Evolutionary conservation across 225 moss, liverwort and hornwort genomes (phyloP), one percentile per base, ranked within the genome.

Genomic region (Anthoceros angustus): DNA sequence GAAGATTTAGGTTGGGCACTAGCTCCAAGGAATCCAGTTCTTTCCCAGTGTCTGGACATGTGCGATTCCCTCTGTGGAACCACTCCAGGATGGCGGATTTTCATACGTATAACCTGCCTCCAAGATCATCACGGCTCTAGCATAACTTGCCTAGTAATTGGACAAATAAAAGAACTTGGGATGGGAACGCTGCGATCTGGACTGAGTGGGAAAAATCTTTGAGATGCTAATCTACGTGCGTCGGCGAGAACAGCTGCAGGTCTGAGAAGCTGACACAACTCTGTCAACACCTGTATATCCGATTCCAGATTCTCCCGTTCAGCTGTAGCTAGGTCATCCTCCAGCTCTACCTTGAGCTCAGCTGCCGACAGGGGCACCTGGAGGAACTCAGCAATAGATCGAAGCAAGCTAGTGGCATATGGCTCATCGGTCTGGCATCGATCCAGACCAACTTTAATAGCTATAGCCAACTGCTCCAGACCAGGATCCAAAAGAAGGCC

Each of bases 31-130:
- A 77, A 39, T 83, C 73, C 39, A 80, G 71, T 72, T 75, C 83
- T 64, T 80, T 68, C 10, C 80, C 83, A 4, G 83, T 83, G 60
- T 80, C 77, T 2, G 83, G 83, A 49, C 83, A 83, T 0, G 83
- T 80, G 61, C 70, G 50, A 46, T 83, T 74, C 11, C 83, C 83
- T 63, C 80, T 55, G 42, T 41, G 42, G 73, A 83, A 83, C 83
- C 83, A 83, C 43, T 83, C 80, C 11, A 12, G n/a, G 55, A 83
- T 83, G 40, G 83, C 83, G 14, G 73, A 71, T 62, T 83, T 67
- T 80, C 83, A 42, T 83, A 83, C 0, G 83, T 83, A 61, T 75
- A 83, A 18, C 83, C 80, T 40, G 73, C 79, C 69, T 79, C 83
- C 67, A 75, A 75, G 8, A 83, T 25, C 79, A 80, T 80, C 40